Conservation (phyloP, 805 yeast genomes). For the Kregervanrija pseudodelftensis region DNA sequence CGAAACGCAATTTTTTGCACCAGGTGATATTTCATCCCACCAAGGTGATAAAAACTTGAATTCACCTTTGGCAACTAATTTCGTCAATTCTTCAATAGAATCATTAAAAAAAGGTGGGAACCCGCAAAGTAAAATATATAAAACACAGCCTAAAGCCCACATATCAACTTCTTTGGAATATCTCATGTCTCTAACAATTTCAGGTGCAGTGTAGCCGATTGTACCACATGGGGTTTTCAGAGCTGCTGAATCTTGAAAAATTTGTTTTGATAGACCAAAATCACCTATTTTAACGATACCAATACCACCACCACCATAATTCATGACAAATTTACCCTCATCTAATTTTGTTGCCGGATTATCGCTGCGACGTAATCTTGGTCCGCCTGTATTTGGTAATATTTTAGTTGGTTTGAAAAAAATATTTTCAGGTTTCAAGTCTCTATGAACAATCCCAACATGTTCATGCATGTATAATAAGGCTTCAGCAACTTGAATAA, state of each 20-base stretch:
- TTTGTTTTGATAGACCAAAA: conserved; percentile 88
- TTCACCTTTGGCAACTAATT: conserved; percentile 74
- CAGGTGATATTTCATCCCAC: conserved; percentile 78
- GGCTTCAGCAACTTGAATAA: conserved; percentile 63
- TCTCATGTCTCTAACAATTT: conserved; percentile 87
- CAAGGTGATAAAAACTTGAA: conserved; percentile 72
- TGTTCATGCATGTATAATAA: conserved; percentile 63
- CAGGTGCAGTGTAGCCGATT: conserved; percentile 98
- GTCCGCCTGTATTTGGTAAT: conserved; percentile 30
- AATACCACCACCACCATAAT: conserved; percentile 88
- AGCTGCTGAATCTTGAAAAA: conserved; percentile 59
- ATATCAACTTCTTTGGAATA: conserved; percentile 93
- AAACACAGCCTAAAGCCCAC: conserved; percentile 98
- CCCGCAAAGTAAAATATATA: conserved; percentile 90
- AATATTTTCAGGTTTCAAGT: conserved; percentile 75
- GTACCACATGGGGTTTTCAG: conserved; percentile 96
- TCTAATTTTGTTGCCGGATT: conserved; percentile 66
- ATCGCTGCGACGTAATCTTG: conserved; percentile 51
- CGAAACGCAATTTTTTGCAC: conserved; percentile 65
- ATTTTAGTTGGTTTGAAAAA: conserved; percentile 55
- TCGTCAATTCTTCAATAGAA: conserved; percentile 63
- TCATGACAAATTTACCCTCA: conserved; percentile 78
- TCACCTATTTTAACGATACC: conserved; percentile 90
- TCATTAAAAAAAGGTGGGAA: conserved; percentile 97
- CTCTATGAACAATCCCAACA: conserved; percentile 77